Base-by-base conservation (phyloP, 192 early-diverging fungal species). In the Coemansia sp. region DNA sequence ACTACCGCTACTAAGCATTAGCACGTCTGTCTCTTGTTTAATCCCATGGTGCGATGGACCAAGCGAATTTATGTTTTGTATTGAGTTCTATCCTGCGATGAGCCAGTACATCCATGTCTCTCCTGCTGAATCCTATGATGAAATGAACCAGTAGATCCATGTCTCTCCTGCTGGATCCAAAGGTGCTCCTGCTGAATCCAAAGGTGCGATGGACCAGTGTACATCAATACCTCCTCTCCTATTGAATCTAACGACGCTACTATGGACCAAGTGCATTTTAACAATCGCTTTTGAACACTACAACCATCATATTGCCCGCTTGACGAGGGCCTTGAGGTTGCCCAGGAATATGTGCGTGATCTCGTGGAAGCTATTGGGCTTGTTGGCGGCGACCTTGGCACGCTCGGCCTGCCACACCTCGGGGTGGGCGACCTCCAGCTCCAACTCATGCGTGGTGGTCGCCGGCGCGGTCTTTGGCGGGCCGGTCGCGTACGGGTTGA, bases 1-100 rank as follows among this genome's bases (percentile, higher is more conserved):
- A 92, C 77, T 96, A 98, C 89, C 86, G 94, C 59, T 98, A 95
- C 75, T 85, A 82, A 78, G 50, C 44, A 22, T 42, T 2, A 0
- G 13, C 12, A 6, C 8, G 14, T 21, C 25, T 36, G 10, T 23
- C n/a, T 12, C 19, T 45, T 36, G 17, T 38, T 21, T 38, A 9
- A 18, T 38, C n/a, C n/a, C 11, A 9, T 33, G 3, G n/a, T n/a
- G n/a, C n/a, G n/a, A n/a, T n/a, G n/a, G n/a, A n/a, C n/a, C n/a
- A n/a, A 7, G 10, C 31, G 36, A 38, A 11, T 9, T 38, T 38
- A 38, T 38, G n/a, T n/a, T n/a, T n/a, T n/a, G n/a, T n/a, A n/a
- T n/a, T n/a, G n/a, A n/a, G n/a, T n/a, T n/a, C n/a, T n/a, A n/a
- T n/a, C n/a, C n/a, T n/a, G n/a, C n/a, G n/a, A n/a, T n/a, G n/a